These are phyloP conservation scores for Calonectria hongkongensis DNA, from an alignment of 2,329 filamentous ascomycete species.

Conservation along the genomic window DNA sequence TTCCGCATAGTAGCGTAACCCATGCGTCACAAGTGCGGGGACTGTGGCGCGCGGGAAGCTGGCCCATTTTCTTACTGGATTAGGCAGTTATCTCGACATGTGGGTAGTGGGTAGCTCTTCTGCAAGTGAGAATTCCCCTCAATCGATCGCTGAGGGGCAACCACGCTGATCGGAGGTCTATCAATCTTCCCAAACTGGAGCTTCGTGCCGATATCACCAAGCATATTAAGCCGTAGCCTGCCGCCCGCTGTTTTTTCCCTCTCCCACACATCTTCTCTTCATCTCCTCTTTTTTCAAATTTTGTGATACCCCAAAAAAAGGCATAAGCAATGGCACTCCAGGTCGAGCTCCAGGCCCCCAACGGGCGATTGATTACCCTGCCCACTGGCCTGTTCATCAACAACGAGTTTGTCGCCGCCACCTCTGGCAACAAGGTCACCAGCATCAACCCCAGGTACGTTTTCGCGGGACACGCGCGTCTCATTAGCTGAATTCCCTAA, in stretches of 20 bases:
- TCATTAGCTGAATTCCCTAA: neutral
- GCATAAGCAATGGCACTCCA: constrained; percentile 27
- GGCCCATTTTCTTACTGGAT: constrained; percentile 35
- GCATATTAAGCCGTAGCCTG: constrained; percentile 27
- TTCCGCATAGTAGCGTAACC: constrained; percentile 1
- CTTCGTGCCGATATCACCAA: constrained; percentile 3
- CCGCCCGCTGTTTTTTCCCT: neutral
- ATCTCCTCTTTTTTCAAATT: neutral
- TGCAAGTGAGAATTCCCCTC: neutral
- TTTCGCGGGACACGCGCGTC: neutral
- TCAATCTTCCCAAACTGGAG: constrained; percentile 33
- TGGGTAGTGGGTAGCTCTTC: neutral
- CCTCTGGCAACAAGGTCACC: constrained; percentile 72
- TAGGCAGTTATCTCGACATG: constrained; percentile 18
- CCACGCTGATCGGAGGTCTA: constrained; percentile 23
- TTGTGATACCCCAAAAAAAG: neutral
- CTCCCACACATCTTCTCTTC: neutral
- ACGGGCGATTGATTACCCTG: constrained; percentile 78
- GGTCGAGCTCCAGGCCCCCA: constrained; percentile 79
- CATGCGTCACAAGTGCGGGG: constrained; percentile 4
- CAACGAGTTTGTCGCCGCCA: constrained; percentile 80
- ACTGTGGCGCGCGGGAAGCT: constrained; percentile 14
- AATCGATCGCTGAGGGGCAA: constrained; percentile 1
- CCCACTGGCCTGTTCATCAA: constrained; percentile 83
- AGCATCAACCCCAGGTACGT: constrained; percentile 69